Base-by-base conservation (phyloP, 148 eudicot species). In the Silene uniflora region DNA sequence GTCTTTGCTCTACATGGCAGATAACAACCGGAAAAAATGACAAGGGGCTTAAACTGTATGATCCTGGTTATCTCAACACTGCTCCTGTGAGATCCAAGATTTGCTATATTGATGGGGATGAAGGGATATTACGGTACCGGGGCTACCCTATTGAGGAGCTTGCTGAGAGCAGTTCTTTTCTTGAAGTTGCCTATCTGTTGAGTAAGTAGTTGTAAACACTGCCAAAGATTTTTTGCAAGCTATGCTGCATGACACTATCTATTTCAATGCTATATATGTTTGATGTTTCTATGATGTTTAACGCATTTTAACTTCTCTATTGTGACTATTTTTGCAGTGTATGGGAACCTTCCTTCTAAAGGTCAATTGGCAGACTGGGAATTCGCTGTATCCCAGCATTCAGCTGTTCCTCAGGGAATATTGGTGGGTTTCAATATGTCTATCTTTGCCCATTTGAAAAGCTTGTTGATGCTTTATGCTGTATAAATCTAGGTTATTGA, bases 41-140 rank as follows among this genome's bases (percentile, higher is more conserved):
- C 87, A 95, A 95, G 83, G 99, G 99, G 76, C 82, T 95, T 72
- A 95, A 95, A 80, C 83, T 88, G 63, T 95, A 92, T 79, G 99
- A 95, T 84, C 99, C 99, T 23, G 99, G 99, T 56, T 95, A 95
- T 84, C 93, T 95, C 74, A 95, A 95, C 81, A 95, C 97, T 16
- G 99, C 99, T 77, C 99, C 99, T 22, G 97, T 95, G 55, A 83
- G 92, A 42, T 95, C 99, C 60, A 84, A 90, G n/a, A 95, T 95
- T 71, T 92, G 94, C 82, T 95, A 95, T 76, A 95, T 95, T 76
- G 99, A 95, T 84, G 99, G 99, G 55, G 99, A 92, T 86, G 99
- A 89, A 80, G 99, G 99, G 32, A 89, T 95, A 77, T 91, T 95
- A 59, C 88, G 99, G 78, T 95, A 95, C 59, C 85, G 99, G 75